Base-by-base conservation (phyloP, 345 rosid species). In the Lepidium africanum region DNA sequence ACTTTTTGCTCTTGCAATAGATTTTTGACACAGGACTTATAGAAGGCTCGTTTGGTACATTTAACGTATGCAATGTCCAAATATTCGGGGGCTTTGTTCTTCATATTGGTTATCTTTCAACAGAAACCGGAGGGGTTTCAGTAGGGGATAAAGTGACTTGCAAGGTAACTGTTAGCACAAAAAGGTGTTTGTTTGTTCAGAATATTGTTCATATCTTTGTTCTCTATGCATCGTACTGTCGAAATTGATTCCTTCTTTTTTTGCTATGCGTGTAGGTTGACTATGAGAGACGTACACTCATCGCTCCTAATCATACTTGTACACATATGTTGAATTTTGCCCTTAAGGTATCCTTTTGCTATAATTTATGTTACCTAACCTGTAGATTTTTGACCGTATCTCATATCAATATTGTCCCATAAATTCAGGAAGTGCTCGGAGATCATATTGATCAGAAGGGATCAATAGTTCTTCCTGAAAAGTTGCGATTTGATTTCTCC, bases 251-350 rank as follows among this genome's bases (percentile, higher is more conserved):
- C 39, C 51, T 37, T 49, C 53, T 65, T 39, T 2, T 3, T 42
- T 59, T 15, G 49, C 51, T 35, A 13, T 55, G 25, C n/a, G 17
- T 53, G 61, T 78, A 91, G 99, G 97, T 94, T 81, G 97, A 94
- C 73, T 94, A 91, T 72, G 85, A 82, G 14, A 84, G 99, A 71
- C 95, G 97, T 70, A 85, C 73, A 39, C 91, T 86, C 64, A 86
- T 94, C 35, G 97, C 99, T 42, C 97, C 99, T 12, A 91, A 91
- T 70, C 99, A 94, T 77, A 94, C 97, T 36, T 94, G 96, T 67
- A 91, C 97, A 1, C 97, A 94, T 71, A 94, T 91, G 99, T 69
- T 94, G 84, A 94, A 94, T 78, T 94, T 82, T 63, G 97, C 99
- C 74, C 89, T 94, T 23, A 83, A 87, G 91, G 97, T 89, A 84